phyloP scores from a whole-genome alignment of 345 rosid species.

The Erodium maritimum region DNA sequence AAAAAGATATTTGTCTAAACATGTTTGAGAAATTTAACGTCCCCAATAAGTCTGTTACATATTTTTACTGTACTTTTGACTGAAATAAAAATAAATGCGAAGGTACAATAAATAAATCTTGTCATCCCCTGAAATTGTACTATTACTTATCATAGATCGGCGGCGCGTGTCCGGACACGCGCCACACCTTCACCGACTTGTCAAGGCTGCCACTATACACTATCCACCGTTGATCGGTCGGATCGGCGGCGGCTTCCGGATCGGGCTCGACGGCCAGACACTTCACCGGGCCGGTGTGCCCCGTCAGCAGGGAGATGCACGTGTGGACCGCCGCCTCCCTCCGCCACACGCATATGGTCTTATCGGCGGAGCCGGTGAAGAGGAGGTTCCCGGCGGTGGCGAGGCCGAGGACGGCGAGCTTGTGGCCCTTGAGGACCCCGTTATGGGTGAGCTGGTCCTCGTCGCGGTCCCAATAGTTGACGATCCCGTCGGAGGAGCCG shows the following conservation, averaged over 20 bases:
- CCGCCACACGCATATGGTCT: slow-evolving; percentile 89
- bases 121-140: no score
- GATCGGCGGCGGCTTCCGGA: slow-evolving; percentile 24
- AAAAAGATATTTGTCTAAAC: no score
- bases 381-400: slow-evolving; percentile 58
- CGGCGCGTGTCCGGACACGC: slow-evolving; percentile 47
- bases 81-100: no score
- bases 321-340: slow-evolving; percentile 62
- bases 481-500: slow-evolving; percentile 86
- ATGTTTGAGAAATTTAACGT: no score
- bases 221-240: slow-evolving; percentile 42
- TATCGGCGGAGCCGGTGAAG: slow-evolving; percentile 93
- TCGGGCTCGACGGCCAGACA: slow-evolving; percentile 76
- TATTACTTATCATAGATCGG: no score
- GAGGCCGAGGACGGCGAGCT: slow-evolving; percentile 79
- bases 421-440: slow-evolving; percentile 75
- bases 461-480: slow-evolving; percentile 75
- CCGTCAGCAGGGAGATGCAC: slow-evolving; percentile 72
- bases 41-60: no score
- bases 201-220: neutral
- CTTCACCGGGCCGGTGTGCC: slow-evolving; percentile 87
- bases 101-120: no score
- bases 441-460: slow-evolving; percentile 50
- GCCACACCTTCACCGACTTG: slow-evolving; percentile 14
- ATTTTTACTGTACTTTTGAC: no score